phyloP scores from a whole-genome alignment of 257 asterid genomes.

The Gentiana macrophylla region DNA sequence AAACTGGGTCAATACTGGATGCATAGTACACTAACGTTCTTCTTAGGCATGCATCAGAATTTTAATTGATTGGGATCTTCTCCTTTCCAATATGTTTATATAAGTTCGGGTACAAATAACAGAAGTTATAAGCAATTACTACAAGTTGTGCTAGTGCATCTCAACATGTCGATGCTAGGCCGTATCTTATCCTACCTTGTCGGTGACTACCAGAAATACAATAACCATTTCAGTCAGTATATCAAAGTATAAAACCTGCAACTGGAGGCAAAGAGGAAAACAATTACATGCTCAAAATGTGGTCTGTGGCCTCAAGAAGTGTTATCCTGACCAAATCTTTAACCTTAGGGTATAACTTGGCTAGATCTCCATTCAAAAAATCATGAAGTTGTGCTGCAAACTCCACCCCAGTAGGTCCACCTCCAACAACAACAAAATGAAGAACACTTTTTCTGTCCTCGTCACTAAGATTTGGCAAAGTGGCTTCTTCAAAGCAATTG shows the following conservation, averaged over 20 bases:
- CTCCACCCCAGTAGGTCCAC: constrained; percentile 91
- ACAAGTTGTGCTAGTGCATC: too few species aligned
- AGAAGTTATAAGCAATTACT: too few species aligned
- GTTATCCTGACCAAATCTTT: constrained; percentile 72
- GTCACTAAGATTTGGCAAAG: constrained; percentile 64
- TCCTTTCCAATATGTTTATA: too few species aligned
- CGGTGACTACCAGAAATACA: not conserved
- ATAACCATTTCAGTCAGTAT: not conserved
- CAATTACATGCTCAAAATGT: constrained; percentile 76
- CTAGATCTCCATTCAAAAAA: constrained; percentile 69
- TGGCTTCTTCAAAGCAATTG: constrained; percentile 88
- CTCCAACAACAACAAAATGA: constrained; percentile 95
- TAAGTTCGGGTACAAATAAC: too few species aligned
- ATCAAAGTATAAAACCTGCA: not conserved
- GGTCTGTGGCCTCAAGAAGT: constrained; percentile 90
- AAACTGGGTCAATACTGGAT: too few species aligned
- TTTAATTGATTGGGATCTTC: too few species aligned
- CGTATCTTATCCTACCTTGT: not conserved
- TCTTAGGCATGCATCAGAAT: too few species aligned
- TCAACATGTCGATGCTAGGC: too few species aligned
- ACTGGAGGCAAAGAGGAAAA: constrained; percentile 1
- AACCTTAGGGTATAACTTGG: constrained; percentile 61
- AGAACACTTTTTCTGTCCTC: constrained; percentile 80
- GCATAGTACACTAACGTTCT: too few species aligned
- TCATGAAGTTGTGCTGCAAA: constrained; percentile 92